These are phyloP conservation scores for Grifola frondosa DNA, from an alignment of 1,284 basidiomycete genomes.

Conservation along the genomic window DNA sequence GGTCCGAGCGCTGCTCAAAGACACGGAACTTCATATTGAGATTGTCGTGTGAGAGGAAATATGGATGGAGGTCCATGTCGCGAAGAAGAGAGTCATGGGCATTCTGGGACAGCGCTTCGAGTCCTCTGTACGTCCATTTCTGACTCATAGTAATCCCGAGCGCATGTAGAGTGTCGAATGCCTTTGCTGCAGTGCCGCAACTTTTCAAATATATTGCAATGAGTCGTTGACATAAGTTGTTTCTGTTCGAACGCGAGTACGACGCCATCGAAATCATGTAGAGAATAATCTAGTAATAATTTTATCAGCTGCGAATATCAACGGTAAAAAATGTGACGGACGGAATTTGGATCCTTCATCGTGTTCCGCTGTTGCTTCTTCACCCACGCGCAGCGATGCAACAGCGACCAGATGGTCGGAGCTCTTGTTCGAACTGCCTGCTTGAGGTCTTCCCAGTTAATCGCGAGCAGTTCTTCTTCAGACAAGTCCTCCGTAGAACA, in stretches of 20 bases:
- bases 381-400: constrained; percentile 18
- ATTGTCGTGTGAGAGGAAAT: constrained; percentile 28
- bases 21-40: constrained; percentile 36
- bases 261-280: constrained; percentile 26
- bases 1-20: constrained; percentile 36
- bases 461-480: constrained; percentile 10
- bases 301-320: too few species aligned
- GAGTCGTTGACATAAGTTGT: constrained; percentile 2
- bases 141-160: constrained; percentile 37
- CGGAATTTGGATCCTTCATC: constrained; percentile 29
- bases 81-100: constrained; percentile 1
- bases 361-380: constrained; percentile 17
- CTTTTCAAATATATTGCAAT: constrained; percentile 31
- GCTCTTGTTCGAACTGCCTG: too few species aligned
- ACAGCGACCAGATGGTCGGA: constrained; percentile 24
- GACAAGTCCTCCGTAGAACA: not conserved
- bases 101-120: constrained; percentile 23
- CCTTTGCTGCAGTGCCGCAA: constrained; percentile 28
- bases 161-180: constrained; percentile 34
- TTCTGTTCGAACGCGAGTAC: constrained; percentile 13
- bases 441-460: constrained; percentile 2
- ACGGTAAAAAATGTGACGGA: too few species aligned
- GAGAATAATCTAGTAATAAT: constrained; percentile 22
- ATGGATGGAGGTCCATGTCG: not conserved
- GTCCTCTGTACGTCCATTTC: constrained; percentile 33